Percentiles rank a stretch among this genome's conserved stretches.
Conservation (phyloP, 805 yeast genomes). For the Tetrapisispora taiwanensis region DNA sequence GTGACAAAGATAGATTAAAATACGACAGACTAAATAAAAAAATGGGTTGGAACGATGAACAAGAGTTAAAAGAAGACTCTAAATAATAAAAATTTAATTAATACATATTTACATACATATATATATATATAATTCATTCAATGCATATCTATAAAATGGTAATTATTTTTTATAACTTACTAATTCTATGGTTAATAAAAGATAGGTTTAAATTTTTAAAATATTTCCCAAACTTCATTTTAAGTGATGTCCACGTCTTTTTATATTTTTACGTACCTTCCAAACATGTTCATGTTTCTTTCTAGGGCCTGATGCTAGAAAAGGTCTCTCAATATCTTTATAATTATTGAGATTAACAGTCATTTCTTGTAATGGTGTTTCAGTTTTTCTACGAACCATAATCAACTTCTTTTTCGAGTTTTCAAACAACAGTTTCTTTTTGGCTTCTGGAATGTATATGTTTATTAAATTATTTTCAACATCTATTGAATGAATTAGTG, state of each 20-base stretch:
- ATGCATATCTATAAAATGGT: slow-evolving; percentile 1
- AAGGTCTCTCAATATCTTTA: slow-evolving; percentile 32
- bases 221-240: slow-evolving; percentile 4
- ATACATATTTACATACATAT: neutral
- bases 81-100: neutral
- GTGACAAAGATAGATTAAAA: slow-evolving; percentile 69
- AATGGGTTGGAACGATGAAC: slow-evolving; percentile 58
- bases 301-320: slow-evolving; percentile 31
- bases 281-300: slow-evolving; percentile 45
- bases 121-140: neutral
- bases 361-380: slow-evolving; percentile 51
- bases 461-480: slow-evolving; percentile 33
- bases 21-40: slow-evolving; percentile 66
- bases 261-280: slow-evolving; percentile 47
- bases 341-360: slow-evolving; percentile 12
- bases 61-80: slow-evolving; percentile 19
- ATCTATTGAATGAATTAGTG: slow-evolving; percentile 60
- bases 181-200: neutral
- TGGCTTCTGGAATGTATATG: slow-evolving; percentile 42
- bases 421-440: slow-evolving; percentile 10
- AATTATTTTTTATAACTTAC: neutral
- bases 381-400: slow-evolving; percentile 53
- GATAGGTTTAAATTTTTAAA: neutral
- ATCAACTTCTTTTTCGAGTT: slow-evolving; percentile 29
- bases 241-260: slow-evolving; percentile 34